Percentiles rank a stretch among this genome's conserved stretches.
These are phyloP conservation scores for Sphagnum fallax DNA, from an alignment of 228 moss, liverwort and hornwort genomes.

Conservation along the genomic window DNA sequence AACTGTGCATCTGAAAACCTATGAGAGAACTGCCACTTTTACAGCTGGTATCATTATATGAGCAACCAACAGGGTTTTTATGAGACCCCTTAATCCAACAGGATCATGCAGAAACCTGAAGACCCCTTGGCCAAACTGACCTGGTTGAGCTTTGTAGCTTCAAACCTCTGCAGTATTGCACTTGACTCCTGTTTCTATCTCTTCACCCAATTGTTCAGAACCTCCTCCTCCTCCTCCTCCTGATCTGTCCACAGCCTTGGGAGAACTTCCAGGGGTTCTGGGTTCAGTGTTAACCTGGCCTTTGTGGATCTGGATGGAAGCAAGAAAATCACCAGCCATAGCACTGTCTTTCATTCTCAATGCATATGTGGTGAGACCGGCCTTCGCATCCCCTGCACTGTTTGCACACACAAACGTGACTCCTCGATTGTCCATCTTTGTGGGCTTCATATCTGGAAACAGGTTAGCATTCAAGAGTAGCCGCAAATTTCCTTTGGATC, in stretches of 20 bases:
- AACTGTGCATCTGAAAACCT: no score
- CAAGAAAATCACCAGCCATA: conserved; percentile 69
- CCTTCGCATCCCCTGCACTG: conserved; percentile 75
- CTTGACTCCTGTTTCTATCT: conserved; percentile 18
- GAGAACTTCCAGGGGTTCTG: conserved; percentile 74
- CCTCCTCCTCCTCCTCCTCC: conserved; percentile 16
- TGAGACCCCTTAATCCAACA: no score
- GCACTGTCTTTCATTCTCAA: conserved; percentile 76
- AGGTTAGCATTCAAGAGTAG: conserved; percentile 89
- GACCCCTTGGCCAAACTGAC: no score
- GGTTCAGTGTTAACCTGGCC: conserved; percentile 28
- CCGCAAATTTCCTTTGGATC: conserved; percentile 87
- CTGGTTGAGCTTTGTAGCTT: neutral
- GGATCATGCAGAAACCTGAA: no score
- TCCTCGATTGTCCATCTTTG: conserved; percentile 96
- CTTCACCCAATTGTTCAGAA: neutral
- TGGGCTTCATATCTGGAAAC: conserved; percentile 93
- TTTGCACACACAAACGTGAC: conserved; percentile 89
- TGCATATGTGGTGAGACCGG: conserved; percentile 79
- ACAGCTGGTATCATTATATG: no score
- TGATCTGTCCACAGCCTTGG: conserved; percentile 55
- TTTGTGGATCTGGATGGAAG: conserved; percentile 75
- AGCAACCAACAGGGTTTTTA: no score
- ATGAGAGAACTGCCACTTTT: no score
- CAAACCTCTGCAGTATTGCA: conserved; percentile 7